Conservation (phyloP, 139 green algal genomes). For the Chlamydomonas schloesseri region DNA sequence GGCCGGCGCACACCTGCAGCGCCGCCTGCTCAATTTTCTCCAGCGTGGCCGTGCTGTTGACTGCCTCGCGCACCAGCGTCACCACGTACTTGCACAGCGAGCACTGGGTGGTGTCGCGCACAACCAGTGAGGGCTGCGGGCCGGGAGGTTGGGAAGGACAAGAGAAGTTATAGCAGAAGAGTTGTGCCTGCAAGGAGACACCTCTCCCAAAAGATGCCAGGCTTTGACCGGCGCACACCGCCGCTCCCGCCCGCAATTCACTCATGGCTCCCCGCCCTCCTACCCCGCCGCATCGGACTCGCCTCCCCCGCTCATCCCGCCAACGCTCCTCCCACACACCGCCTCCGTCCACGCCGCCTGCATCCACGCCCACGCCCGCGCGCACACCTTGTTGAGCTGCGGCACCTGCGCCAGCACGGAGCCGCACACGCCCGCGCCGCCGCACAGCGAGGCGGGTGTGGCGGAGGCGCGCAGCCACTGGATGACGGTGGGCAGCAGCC, state of each 20-base stretch:
- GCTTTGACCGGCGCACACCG: no score
- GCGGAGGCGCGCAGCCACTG: slow-evolving; percentile 42
- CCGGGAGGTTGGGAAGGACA: background rate
- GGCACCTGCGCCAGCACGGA: background rate
- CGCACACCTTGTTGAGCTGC: background rate
- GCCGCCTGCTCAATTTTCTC: slow-evolving; percentile 44
- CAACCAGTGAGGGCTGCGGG: slow-evolving; percentile 1
- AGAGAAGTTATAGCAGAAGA: no score
- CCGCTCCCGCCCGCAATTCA: no score
- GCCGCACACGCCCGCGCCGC: slow-evolving; percentile 38
- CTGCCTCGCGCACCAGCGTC: slow-evolving; percentile 4
- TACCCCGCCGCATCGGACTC: no score
- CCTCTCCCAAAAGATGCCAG: no score
- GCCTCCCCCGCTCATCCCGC: no score
- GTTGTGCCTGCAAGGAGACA: no score
- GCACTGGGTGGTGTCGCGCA: slow-evolving; percentile 38
- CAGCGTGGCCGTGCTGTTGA: background rate
- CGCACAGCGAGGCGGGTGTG: slow-evolving; percentile 49
- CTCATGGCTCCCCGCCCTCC: no score
- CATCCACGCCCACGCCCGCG: no score
- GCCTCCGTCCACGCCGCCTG: background rate
- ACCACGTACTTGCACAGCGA: slow-evolving; percentile 54
- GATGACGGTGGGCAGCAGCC: slow-evolving; percentile 48
- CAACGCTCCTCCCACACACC: no score
- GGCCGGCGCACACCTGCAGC: slow-evolving; percentile 39